Percentiles rank a stretch among this genome's conserved stretches.
Evolutionary conservation across 1,284 basidiomycete genomes (phyloP).

Genomic region (Ganoderma sp.): DNA sequence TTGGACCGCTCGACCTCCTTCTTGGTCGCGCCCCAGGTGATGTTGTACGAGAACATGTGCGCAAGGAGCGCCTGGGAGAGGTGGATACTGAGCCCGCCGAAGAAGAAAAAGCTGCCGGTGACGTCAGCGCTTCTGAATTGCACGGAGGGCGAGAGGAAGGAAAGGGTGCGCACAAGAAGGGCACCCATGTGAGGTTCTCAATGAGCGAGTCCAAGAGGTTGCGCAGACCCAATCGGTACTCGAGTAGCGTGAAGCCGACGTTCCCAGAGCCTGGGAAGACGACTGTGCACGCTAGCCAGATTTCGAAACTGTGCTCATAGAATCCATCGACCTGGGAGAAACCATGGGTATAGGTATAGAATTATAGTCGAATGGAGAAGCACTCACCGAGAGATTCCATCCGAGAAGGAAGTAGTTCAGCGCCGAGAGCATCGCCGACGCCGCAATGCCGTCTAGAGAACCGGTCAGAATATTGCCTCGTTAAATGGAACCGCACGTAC

Average conservation of each 20-base stretch:
- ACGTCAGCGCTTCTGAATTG: background rate
- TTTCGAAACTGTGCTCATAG: conserved; percentile 75
- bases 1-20: conserved; percentile 84
- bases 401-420: conserved; percentile 81
- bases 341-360: background rate
- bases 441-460: conserved; percentile 71
- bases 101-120: conserved; percentile 79
- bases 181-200: conserved; percentile 78
- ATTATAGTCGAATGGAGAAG: background rate
- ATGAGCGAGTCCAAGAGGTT: conserved; percentile 56
- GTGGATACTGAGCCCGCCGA: conserved; percentile 78
- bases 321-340: conserved; percentile 55
- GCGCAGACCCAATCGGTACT: conserved; percentile 78
- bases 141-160: background rate
- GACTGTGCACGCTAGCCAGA: conserved; percentile 77
- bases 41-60: conserved; percentile 84
- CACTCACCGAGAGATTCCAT: conserved; percentile 50
- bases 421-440: conserved; percentile 66
- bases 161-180: conserved; percentile 65
- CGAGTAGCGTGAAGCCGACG: conserved; percentile 70
- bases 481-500: conserved; percentile 40
- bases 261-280: conserved; percentile 84
- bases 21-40: conserved; percentile 80
- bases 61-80: conserved; percentile 75
- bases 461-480: background rate